A percentile compares a stretch with the other conserved stretches of the same genome.
Conservation (phyloP, 2,329 filamentous ascomycete genomes). For the Westerdykella ornata region DNA sequence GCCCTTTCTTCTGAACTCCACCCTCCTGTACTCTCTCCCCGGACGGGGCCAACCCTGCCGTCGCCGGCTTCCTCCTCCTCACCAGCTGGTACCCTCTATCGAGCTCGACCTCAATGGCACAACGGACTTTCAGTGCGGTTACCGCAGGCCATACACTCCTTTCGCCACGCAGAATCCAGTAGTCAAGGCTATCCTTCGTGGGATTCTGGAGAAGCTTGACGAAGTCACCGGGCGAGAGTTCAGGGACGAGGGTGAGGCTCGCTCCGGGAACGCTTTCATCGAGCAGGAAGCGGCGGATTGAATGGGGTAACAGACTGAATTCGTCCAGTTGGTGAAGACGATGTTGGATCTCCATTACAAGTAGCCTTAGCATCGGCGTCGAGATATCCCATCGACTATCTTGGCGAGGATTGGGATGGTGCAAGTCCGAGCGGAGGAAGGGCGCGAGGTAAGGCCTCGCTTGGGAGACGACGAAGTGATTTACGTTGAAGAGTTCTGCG, state of each 20-base stretch:
- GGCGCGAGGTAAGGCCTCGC: constrained; percentile 84
- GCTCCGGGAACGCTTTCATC: constrained; percentile 76
- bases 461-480: constrained; percentile 92
- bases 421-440: constrained; percentile 73
- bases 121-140: constrained; percentile 71
- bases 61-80: constrained; percentile 47
- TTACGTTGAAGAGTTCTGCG: constrained; percentile 81
- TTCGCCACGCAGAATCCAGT: constrained; percentile 83
- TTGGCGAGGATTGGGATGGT: constrained; percentile 60
- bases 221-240: constrained; percentile 67
- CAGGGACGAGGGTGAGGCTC: constrained; percentile 73
- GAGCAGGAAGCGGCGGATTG: constrained; percentile 68
- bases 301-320: constrained; percentile 62
- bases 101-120: constrained; percentile 79
- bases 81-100: constrained; percentile 80
- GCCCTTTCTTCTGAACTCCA: constrained; percentile 10
- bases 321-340: constrained; percentile 74
- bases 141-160: constrained; percentile 86
- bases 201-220: constrained; percentile 75
- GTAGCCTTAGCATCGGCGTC: constrained; percentile 54
- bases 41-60: no score
- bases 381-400: constrained; percentile 54
- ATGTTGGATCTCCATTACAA: constrained; percentile 72
- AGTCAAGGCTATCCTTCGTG: constrained; percentile 65
- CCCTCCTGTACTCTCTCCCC: constrained; percentile 25